Base-by-base conservation (phyloP, 805 yeast genomes). In the Zygosaccharomyces bailii region DNA sequence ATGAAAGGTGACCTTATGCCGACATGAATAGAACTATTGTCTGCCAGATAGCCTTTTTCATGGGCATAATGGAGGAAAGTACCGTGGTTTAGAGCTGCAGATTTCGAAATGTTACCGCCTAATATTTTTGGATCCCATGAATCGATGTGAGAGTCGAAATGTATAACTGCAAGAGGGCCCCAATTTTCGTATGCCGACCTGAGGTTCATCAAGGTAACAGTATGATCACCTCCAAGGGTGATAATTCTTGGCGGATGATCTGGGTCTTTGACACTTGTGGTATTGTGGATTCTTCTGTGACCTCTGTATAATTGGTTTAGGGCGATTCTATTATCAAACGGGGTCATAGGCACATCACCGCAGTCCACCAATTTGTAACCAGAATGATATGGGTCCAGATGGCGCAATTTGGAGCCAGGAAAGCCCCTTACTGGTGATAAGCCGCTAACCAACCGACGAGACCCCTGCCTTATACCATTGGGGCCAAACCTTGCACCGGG, bases 121-220 rank as follows among this genome's bases (percentile, higher is more conserved):
- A 80, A 60, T 2, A 71, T 72, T 34, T 66, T 57, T 1, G 86
- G 86, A 50, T 74, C 73, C 83, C 85, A 81, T 2, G 85, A 79
- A 62, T 81, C 87, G 20, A 81, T 71, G 59, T 81, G 87, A 21
- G 82, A 72, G 57, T 81, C 87, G 50, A 81, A 81, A 57, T 81
- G 84, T 13, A 79, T 59, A n/a, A 79, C 79, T 4, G 77, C 71
- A 5, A 79, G 43, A 27, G 67, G 65, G 0, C 76, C 78, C 45
- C 60, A 69, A 21, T 68, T 64, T 52, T 78, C 82, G 49, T 66
- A 74, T 1, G 77, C 78, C 9, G 80, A 70, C 47, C 69, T 70
- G 25, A 79, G 59, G 3, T 74, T 69, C 74, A 76, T 72, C 23
- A 78, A 66, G 1, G 79, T 69, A 30, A 78, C 61, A 3, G 83